phyloP scores from a whole-genome alignment of 306 rosid species.

The Albizia julibrissin region DNA sequence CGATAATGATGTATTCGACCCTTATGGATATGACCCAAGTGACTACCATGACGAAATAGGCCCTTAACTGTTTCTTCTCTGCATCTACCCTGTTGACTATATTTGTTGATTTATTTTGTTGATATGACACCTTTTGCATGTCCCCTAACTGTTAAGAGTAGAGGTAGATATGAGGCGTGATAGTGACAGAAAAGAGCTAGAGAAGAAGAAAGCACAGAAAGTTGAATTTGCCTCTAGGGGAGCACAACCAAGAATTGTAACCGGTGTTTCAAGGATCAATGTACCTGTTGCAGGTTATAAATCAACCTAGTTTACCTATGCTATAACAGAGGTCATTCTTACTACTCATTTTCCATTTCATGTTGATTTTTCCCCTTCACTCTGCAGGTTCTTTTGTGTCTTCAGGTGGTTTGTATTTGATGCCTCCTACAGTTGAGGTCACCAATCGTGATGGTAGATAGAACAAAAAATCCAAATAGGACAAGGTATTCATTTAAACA shows the following conservation, averaged over 20 bases:
- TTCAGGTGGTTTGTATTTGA: conserved; percentile 51
- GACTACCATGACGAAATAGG: no score
- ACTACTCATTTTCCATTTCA: no score
- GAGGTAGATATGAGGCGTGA: conserved; percentile 85
- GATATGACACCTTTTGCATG: conserved; percentile 15
- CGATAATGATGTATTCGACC: no score
- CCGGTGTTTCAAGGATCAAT: no score
- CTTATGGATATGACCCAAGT: no score
- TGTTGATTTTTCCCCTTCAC: no score
- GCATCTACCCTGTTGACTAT: not conserved
- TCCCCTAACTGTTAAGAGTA: conserved; percentile 31
- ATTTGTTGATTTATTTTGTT: not conserved
- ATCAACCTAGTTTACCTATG: no score
- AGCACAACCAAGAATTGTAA: conserved; percentile 50
- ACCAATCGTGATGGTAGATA: no score
- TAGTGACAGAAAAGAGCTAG: conserved; percentile 77
- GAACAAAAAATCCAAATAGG: not conserved
- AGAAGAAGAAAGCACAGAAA: conserved; percentile 47
- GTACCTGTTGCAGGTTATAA: no score
- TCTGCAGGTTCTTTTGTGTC: not conserved
- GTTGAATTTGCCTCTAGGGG: conserved; percentile 66
- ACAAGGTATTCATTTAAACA: no score
- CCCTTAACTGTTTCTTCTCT: no score
- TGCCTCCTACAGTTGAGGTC: conserved; percentile 32
- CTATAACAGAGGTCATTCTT: no score